Evolutionary conservation across 371 early-diverging fungal species (phyloP), one percentile per base, ranked within the genome.

Genomic region (Apophysomyces elegans): DNA sequence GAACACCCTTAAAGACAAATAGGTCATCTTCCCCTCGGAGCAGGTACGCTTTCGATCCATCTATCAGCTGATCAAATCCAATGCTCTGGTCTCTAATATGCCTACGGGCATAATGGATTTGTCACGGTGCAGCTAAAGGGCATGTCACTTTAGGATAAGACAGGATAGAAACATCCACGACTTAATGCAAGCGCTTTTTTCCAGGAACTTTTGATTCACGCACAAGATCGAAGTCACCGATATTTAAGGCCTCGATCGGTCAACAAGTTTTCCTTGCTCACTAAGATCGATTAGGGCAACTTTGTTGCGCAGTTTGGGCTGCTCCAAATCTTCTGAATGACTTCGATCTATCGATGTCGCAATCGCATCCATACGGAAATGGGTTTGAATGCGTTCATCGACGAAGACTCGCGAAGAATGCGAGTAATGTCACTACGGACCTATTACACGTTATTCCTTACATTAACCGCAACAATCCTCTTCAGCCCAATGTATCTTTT

Each of bases 1-100:
- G 78, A 1, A 78, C 76, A 18, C 75, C 78, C 60, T 78, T 76
- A 58, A 78, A 78, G n/a, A 76, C 76, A 45, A 70, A 78, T 11
- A 77, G 67, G 45, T 76, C 68, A 5, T 77, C 59, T 59, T 71
- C 74, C 7, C 74, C 77, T 14, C 68, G 38, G 21, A 38, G 73
- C 74, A 11, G 77, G 43, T 7, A 78, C 62, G 38, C 67, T 64
- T 38, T 70, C 68, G 16, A 78, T 71, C 72, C 70, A 76, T 7
- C 68, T 63, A 35, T 76, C 68, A 78, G 62, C 11, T 56, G 61
- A 54, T 71, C 67, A 47, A 69, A 59, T 73, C 68, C 13, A 75
- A 41, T 21, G 39, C 69, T 5, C 68, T 71, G 7, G 58, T 47
- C 11, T 61, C 39, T 37, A 43, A 41, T 38, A 71, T 69, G 37